Conservation (phyloP, 768 basidiomycete species). For the Suillus sp. region DNA sequence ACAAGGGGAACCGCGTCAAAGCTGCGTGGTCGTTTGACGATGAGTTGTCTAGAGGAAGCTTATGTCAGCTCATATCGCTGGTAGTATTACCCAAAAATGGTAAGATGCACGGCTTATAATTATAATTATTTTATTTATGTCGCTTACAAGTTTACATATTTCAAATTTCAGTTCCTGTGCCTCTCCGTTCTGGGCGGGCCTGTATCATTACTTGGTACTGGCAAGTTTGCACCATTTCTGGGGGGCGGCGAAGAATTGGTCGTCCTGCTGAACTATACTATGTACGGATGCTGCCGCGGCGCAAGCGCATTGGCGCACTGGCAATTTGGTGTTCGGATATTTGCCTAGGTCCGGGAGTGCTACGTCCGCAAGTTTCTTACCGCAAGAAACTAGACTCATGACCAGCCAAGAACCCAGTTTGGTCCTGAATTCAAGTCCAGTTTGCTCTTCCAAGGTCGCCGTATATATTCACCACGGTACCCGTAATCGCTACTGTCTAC, state of each 20-base stretch:
- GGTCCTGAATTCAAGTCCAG: neutral
- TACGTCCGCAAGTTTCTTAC: neutral
- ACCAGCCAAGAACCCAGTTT: no score
- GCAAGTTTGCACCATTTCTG: neutral
- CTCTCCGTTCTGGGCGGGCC: neutral
- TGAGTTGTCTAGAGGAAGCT: neutral
- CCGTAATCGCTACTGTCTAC: neutral
- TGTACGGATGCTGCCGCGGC: neutral
- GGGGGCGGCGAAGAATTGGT: neutral
- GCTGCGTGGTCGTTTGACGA: neutral
- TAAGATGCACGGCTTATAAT: neutral
- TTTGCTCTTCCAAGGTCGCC: neutral
- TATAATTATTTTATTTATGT: neutral
- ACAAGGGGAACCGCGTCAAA: neutral
- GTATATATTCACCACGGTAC: neutral
- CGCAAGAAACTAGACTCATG: neutral
- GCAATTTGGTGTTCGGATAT: neutral
- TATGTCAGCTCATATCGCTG: slow-evolving; percentile 1
- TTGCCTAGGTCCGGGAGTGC: neutral
- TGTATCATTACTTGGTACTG: neutral
- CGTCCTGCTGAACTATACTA: neutral
- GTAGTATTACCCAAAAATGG: neutral
- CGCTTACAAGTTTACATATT: neutral
- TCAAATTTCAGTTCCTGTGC: neutral
- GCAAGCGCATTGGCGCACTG: neutral